Evolutionary conservation across 192 early-diverging fungal genomes (phyloP).

Genomic region (Coemansia sp.): DNA sequence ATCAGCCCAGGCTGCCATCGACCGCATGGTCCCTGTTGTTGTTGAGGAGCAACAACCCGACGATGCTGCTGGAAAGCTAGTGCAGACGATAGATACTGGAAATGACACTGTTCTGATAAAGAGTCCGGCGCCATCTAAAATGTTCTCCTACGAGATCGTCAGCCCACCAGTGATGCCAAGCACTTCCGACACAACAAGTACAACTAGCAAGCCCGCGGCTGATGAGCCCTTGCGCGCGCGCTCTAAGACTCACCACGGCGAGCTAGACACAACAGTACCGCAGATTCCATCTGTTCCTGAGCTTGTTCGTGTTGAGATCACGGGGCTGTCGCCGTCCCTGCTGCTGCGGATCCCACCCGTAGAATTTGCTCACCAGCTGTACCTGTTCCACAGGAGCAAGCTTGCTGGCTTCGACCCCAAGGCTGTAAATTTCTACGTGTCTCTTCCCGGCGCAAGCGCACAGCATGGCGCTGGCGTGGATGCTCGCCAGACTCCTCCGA

Average conservation of each 20-base stretch:
- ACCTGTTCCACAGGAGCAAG: conserved; percentile 63
- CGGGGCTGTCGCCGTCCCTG: conserved; percentile 64
- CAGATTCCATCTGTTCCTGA: conserved; percentile 52
- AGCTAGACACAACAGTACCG: conserved; percentile 30
- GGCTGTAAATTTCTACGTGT: conserved; percentile 37
- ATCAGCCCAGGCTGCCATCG: conserved; percentile 16
- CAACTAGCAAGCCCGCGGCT: conserved; percentile 1
- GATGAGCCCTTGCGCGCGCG: conserved; percentile 38
- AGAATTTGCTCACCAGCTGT: conserved; percentile 71
- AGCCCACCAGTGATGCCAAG: conserved; percentile 14
- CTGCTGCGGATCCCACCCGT: conserved; percentile 63
- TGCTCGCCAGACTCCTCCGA: conserved; percentile 20
- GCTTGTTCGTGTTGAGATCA: conserved; percentile 57
- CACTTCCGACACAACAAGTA: conserved; percentile 1
- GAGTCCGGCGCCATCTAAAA: conserved; percentile 7
- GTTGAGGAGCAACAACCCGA: neutral
- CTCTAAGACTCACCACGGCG: conserved; percentile 48
- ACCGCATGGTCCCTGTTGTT: conserved; percentile 41
- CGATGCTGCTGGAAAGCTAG: neutral
- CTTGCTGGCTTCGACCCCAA: conserved; percentile 42
- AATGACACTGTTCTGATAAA: conserved; percentile 18
- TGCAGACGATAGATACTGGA: conserved; percentile 6
- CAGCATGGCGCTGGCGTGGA: neutral
- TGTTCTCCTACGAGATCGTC: conserved; percentile 31
- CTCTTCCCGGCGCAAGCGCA: conserved; percentile 10